Evolutionary conservation across 2,329 filamentous ascomycete species (phyloP).

Genomic region (Fusarium staphyleae): DNA sequence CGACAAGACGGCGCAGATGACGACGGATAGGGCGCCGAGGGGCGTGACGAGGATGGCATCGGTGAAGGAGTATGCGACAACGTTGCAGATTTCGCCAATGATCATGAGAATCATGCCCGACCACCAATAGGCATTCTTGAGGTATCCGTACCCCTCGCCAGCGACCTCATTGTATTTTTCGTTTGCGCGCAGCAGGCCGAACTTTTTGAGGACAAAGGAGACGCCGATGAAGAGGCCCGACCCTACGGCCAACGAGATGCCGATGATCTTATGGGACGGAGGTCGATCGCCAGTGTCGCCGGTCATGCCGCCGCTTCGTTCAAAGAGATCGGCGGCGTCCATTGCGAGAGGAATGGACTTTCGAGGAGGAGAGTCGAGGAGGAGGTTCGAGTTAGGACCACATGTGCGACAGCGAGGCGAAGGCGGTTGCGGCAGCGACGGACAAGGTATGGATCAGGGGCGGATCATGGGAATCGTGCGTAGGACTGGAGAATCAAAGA

Average conservation of each 20-base stretch:
- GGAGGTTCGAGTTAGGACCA: conserved; percentile 34
- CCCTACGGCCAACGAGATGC: conserved; percentile 82
- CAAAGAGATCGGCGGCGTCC: conserved; percentile 36
- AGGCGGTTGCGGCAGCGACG: conserved; percentile 34
- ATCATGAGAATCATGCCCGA: conserved; percentile 96
- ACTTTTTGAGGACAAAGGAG: conserved; percentile 96
- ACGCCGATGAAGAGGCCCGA: conserved; percentile 93
- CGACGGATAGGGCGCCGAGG: conserved; percentile 87
- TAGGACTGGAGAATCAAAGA: neutral
- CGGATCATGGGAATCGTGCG: neutral
- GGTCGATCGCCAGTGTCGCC: conserved; percentile 48
- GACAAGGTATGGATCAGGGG: conserved; percentile 22
- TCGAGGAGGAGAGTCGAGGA: conserved; percentile 12
- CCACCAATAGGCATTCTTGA: conserved; percentile 98
- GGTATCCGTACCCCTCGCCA: conserved; percentile 95
- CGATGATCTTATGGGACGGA: conserved; percentile 79
- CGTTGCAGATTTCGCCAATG: conserved; percentile 94
- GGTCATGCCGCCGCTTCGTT: conserved; percentile 28
- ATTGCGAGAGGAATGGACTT: conserved; percentile 23
- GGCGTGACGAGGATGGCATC: conserved; percentile 96
- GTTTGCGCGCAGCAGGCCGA: conserved; percentile 89
- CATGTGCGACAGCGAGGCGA: conserved; percentile 33
- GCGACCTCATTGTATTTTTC: conserved; percentile 96
- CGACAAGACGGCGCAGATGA: conserved; percentile 88
- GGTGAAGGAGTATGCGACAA: conserved; percentile 95